phyloP scores from a whole-genome alignment of 805 yeast species.

The Trichomonascus vanleenenianus region DNA sequence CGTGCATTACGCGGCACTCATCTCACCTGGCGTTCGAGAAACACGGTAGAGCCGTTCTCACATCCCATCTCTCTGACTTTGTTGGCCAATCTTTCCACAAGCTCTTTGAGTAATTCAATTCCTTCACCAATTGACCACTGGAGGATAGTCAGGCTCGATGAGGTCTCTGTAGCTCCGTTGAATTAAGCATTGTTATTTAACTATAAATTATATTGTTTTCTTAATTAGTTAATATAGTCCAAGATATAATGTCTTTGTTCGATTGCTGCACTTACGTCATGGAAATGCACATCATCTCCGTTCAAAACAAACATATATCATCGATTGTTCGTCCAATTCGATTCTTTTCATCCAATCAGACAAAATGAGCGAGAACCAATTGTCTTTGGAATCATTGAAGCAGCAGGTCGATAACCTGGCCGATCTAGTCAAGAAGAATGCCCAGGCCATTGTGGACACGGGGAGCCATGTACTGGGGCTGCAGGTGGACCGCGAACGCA shows the following conservation, averaged over 20 bases:
- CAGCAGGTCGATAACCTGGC: constrained; percentile 26
- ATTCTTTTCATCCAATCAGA: no score
- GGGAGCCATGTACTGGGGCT: constrained; percentile 70
- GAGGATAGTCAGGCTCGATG: no score
- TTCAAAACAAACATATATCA: neutral
- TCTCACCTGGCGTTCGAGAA: constrained; percentile 54
- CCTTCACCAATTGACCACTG: neutral
- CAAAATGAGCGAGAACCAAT: neutral
- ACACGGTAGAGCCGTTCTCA: constrained; percentile 74
- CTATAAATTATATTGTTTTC: no score
- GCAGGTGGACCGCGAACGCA: constrained; percentile 50
- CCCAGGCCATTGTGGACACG: constrained; percentile 58
- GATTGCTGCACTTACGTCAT: no score
- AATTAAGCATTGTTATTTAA: no score
- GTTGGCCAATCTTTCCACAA: constrained; percentile 58
- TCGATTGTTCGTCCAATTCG: no score
- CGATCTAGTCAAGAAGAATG: constrained; percentile 55
- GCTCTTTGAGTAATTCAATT: constrained; percentile 26
- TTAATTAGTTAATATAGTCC: no score
- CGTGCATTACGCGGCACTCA: constrained; percentile 57
- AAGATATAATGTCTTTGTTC: no score
- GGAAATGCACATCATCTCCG: neutral
- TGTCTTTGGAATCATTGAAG: constrained; percentile 5
- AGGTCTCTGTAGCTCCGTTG: no score
- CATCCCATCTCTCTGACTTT: constrained; percentile 66